A percentile compares a stretch with the other conserved stretches of the same genome.
These are phyloP conservation scores for Phialophora expanda DNA, from an alignment of 2,329 filamentous ascomycete genomes.

Conservation along the genomic window DNA sequence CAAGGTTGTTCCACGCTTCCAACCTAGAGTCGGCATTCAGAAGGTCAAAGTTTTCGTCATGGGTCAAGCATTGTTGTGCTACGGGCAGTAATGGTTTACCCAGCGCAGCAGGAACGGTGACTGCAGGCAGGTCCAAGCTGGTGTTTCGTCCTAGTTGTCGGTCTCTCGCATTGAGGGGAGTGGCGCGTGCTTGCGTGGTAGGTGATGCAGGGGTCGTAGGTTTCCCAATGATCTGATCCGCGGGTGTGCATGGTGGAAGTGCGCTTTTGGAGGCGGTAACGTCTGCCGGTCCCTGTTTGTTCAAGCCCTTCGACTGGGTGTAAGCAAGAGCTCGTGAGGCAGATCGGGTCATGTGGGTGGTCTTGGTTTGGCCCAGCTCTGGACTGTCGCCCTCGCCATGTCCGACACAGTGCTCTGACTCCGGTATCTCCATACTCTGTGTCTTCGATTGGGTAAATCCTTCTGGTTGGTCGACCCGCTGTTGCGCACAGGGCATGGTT, in stretches of 20 bases:
- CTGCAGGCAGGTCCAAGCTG: neutral
- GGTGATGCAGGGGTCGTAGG: conserved; percentile 27
- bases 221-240: conserved; percentile 27
- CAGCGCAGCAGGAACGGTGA: neutral
- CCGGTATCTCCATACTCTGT: conserved; percentile 20
- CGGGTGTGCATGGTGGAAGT: conserved; percentile 28
- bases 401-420: conserved; percentile 14
- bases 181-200: neutral
- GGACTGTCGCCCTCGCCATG: conserved; percentile 4
- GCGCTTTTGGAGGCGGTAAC: neutral
- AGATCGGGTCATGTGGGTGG: conserved; percentile 18
- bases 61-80: conserved; percentile 9
- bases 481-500: conserved; percentile 1
- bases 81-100: conserved; percentile 7
- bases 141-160: neutral
- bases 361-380: conserved; percentile 8
- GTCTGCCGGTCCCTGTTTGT: neutral
- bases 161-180: neutral
- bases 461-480: neutral
- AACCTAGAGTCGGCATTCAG: conserved; percentile 10
- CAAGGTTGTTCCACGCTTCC: conserved; percentile 15
- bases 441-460: neutral
- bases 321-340: conserved; percentile 11
- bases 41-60: conserved; percentile 8
- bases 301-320: neutral